phyloP scores from a whole-genome alignment of 805 yeast genomes.

The Zygotorulaspora sp. region DNA sequence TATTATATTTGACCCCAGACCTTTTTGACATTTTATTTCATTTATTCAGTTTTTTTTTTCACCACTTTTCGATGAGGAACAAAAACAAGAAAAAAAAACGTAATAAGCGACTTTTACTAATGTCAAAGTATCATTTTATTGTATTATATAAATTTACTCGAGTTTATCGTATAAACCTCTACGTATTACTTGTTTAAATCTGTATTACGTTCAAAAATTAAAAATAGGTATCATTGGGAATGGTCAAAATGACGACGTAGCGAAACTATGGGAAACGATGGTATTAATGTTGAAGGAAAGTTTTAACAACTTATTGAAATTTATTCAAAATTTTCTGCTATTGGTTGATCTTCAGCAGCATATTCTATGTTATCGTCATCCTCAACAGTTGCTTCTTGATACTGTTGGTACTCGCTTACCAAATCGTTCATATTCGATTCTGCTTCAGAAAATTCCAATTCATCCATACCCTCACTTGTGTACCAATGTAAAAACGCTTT shows the following conservation, averaged over 20 bases:
- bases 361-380: slow-evolving; percentile 73
- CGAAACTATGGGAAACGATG: not conserved
- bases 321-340: slow-evolving; percentile 33
- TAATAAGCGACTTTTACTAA: not conserved
- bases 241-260: not conserved
- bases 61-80: not conserved
- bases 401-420: slow-evolving; percentile 86
- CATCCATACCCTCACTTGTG: slow-evolving; percentile 94
- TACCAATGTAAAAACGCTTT: slow-evolving; percentile 97
- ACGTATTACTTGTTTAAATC: no score
- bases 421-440: slow-evolving; percentile 87
- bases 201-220: not conserved
- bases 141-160: no score
- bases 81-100: not conserved
- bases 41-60: not conserved
- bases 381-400: slow-evolving; percentile 76
- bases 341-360: slow-evolving; percentile 49
- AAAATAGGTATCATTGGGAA: slow-evolving; percentile 3
- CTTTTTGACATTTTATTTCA: no score
- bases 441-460: slow-evolving; percentile 89
- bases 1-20: no score
- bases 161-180: no score
- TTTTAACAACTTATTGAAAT: not conserved
- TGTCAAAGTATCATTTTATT: no score
- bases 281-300: not conserved